A percentile compares a stretch with the other conserved stretches of the same genome.
Evolutionary conservation across 2,329 filamentous ascomycete genomes (phyloP).

Genomic region (Aspergillus nomiae): DNA sequence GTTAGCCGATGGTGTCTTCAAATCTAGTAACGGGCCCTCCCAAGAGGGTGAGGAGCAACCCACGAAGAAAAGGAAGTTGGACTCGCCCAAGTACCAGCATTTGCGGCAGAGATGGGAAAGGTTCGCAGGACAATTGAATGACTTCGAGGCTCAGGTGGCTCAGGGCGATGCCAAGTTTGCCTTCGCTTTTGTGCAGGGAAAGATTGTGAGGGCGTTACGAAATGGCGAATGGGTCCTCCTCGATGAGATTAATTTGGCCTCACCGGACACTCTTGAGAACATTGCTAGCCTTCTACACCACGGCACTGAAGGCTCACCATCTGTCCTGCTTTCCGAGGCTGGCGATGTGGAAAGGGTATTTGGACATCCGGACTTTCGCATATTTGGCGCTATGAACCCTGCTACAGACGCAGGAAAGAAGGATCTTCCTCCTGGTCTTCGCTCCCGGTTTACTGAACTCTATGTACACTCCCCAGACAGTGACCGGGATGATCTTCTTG

Average conservation of each 20-base stretch:
- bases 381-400: slow-evolving; percentile 99
- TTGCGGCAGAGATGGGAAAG: slow-evolving; percentile 76
- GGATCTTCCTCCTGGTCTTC: slow-evolving; percentile 83
- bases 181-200: slow-evolving; percentile 94
- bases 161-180: slow-evolving; percentile 77
- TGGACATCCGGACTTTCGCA: slow-evolving; percentile 88
- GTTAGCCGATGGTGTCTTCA: slow-evolving; percentile 75
- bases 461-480: slow-evolving; percentile 90
- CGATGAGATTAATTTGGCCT: slow-evolving; percentile 96
- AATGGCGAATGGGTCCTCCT: slow-evolving; percentile 97
- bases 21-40: slow-evolving; percentile 50
- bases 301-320: slow-evolving; percentile 71
- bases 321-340: slow-evolving; percentile 86
- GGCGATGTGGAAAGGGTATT: slow-evolving; percentile 88
- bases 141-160: slow-evolving; percentile 76
- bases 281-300: slow-evolving; percentile 83
- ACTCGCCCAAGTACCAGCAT: slow-evolving; percentile 52
- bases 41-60: slow-evolving; percentile 58
- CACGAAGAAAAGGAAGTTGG: slow-evolving; percentile 70
- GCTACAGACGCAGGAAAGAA: slow-evolving; percentile 97
- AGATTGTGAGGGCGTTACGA: slow-evolving; percentile 90
- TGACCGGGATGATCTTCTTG: slow-evolving; percentile 81
- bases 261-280: slow-evolving; percentile 90
- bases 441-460: slow-evolving; percentile 92
- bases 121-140: slow-evolving; percentile 73